Conservation (phyloP, 2,329 filamentous ascomycete genomes). For the Metarhizium anisopliae region DNA sequence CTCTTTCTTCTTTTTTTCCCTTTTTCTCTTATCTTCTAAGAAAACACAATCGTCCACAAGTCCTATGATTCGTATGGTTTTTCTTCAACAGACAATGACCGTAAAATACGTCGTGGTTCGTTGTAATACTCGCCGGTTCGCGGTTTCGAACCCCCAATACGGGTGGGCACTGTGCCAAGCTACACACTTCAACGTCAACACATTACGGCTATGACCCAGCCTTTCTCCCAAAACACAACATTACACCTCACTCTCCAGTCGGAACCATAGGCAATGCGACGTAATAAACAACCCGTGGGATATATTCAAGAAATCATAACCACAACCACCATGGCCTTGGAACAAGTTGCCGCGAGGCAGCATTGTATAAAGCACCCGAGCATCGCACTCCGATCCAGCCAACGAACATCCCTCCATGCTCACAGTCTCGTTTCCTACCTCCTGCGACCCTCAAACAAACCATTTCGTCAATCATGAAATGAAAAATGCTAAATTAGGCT, state of each 20-base stretch:
- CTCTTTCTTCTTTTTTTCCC: conserved; percentile 19
- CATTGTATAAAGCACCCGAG: conserved; percentile 27
- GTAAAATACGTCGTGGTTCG: neutral
- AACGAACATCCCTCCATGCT: conserved; percentile 4
- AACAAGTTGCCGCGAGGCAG: conserved; percentile 40
- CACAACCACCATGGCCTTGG: conserved; percentile 8
- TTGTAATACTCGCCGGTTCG: neutral
- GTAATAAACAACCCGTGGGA: neutral
- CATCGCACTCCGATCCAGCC: neutral
- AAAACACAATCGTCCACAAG: too few species aligned
- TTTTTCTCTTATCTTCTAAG: neutral
- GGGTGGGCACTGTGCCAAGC: too few species aligned
- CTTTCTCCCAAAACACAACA: neutral
- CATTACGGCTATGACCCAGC: neutral
- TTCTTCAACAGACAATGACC: too few species aligned
- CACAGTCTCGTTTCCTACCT: neutral
- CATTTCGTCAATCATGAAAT: conserved; percentile 10
- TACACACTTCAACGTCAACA: too few species aligned
- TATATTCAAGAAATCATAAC: conserved; percentile 10
- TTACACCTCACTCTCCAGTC: neutral
- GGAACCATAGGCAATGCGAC: neutral
- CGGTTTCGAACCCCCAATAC: neutral
- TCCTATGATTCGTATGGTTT: too few species aligned
- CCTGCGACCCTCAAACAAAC: neutral
- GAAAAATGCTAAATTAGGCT: conserved; percentile 7